Evolutionary conservation across 2,329 filamentous ascomycete genomes (phyloP), one percentile per base, ranked within the genome.

Genomic region (Aspergillaceae sp.): DNA sequence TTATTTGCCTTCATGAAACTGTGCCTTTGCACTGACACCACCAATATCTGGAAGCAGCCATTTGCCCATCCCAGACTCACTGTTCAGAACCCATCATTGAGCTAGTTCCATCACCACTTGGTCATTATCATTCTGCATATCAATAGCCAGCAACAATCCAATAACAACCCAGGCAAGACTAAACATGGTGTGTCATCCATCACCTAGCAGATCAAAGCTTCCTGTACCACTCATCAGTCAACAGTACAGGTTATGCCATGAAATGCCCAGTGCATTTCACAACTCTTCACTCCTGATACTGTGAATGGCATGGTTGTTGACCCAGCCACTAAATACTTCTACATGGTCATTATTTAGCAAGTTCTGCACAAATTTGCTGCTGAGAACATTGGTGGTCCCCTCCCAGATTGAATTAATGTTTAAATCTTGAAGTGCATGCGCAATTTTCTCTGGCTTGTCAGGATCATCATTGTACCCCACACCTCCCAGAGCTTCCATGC

Each of bases 361-460:
- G 34, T 60, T 56, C 0, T 74, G 62, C 29, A 75, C 63, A 4
- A 74, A 62, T 51, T 78, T 74, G 35, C 72, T 72, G 4, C 79
- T 78, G 46, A 88, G 70, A 4, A 88, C 81, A 55, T 86, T 83
- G 0, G 83, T 86, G 0, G 84, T 87, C 1, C 84, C 82, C 62
- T 86, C 83, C 81, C 82, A 86, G 42, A 87, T 83, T 1, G 64
- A 63, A 42, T 70, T 66, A 1, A 75, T 72, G 5, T 72, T 66
- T 1, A 75, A 78, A 54, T 87, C 84, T 5, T 85, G 75, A 55
- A 80, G 80, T 1, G 87, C 68, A 5, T 82, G 74, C 0, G 83
- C 75, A 3, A 87, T 67, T 56, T 87, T 88, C 34, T 79, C 74
- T 42, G 81, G 79, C 48, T 80, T 77, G 48, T 67, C 61, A 5